Conservation (phyloP, 2,329 filamentous ascomycete genomes). For the Ophiostoma pallidulum region DNA sequence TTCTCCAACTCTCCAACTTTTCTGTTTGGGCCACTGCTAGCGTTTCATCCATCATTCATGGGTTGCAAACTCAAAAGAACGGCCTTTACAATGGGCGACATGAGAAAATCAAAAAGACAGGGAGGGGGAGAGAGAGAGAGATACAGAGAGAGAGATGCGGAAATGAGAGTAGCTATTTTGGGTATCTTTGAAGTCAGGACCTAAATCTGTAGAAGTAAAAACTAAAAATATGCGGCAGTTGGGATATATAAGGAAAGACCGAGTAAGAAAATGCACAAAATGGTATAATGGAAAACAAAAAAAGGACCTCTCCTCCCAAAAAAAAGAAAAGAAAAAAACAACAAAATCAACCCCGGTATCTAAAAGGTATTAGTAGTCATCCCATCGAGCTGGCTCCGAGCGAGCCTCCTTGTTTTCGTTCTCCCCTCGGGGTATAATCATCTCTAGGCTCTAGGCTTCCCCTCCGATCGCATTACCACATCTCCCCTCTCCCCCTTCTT, state of each 20-base stretch:
- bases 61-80: background rate
- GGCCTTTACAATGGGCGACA: background rate
- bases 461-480: no score
- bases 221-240: background rate
- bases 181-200: slow-evolving; percentile 8
- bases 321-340: background rate
- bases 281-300: slow-evolving; percentile 6
- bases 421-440: no score
- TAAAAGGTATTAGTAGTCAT: background rate
- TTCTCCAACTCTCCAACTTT: no score
- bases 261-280: slow-evolving; percentile 4
- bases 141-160: no score
- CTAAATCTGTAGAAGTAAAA: slow-evolving; percentile 2
- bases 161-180: background rate
- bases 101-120: background rate
- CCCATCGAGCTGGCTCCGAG: no score
- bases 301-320: slow-evolving; percentile 3
- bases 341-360: background rate
- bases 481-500: no score
- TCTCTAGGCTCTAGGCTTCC: no score
- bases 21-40: no score
- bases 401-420: background rate
- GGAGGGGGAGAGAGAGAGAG: no score
- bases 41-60: no score
- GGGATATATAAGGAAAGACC: slow-evolving; percentile 14